A percentile compares a stretch with the other conserved stretches of the same genome.
Conservation (phyloP, 805 yeast species). For the Candida ovalis region DNA sequence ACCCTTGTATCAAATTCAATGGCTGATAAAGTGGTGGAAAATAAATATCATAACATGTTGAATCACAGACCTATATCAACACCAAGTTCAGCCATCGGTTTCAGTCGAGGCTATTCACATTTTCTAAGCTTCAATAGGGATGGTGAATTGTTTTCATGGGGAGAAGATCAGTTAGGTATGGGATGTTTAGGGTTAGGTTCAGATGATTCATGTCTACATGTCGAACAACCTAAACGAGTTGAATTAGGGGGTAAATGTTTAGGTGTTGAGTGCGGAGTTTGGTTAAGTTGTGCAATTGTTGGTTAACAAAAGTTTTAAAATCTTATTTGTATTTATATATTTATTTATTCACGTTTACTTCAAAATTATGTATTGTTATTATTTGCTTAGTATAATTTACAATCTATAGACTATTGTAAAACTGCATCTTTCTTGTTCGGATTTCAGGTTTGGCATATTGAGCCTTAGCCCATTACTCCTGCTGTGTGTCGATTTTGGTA, state of each 20-base stretch:
- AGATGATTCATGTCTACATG: neutral
- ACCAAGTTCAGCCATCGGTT: conserved; percentile 1
- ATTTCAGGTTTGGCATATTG: no score
- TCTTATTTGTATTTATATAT: no score
- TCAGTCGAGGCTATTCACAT: conserved; percentile 11
- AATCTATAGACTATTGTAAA: no score
- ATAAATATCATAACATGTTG: conserved; percentile 7
- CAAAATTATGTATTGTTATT: no score
- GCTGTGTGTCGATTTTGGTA: no score
- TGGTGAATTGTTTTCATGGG: conserved; percentile 11
- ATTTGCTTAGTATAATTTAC: no score
- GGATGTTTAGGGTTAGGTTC: conserved; percentile 13
- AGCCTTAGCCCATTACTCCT: no score
- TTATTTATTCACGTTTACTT: no score
- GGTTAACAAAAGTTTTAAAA: neutral
- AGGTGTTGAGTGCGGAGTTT: conserved; percentile 12
- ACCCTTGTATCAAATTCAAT: neutral
- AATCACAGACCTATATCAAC: conserved; percentile 7
- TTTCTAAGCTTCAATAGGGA: conserved; percentile 5
- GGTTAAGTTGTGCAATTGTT: conserved; percentile 13
- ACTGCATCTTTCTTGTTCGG: no score
- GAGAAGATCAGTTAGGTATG: conserved; percentile 9
- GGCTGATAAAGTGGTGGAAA: neutral
- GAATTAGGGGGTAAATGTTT: conserved; percentile 1
- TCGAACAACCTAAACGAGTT: conserved; percentile 5